Base-by-base conservation (phyloP, 2,329 filamentous ascomycete species). In the Neoascochyta sp. region DNA sequence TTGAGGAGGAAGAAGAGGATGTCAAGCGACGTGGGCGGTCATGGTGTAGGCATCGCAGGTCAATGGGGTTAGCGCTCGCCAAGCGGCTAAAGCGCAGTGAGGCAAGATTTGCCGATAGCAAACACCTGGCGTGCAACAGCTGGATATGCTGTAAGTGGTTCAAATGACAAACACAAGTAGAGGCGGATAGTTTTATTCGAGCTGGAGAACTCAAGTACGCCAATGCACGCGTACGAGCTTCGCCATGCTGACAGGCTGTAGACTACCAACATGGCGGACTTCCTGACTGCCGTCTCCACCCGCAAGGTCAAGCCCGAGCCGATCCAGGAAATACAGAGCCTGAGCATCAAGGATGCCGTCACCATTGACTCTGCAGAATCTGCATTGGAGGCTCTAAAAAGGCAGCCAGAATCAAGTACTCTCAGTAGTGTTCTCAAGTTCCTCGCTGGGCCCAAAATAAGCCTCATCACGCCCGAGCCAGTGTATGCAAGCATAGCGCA, bases 401-500 rank as follows among this genome's bases (percentile, higher is more conserved):
- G 63, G 22, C 74, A 86, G 45, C 83, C 83, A 3, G 73, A 75
- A 47, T 73, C 79, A 42, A 70, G 76, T 7, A 65, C 67, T 3
- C 63, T 87, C 1, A 59, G 70, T 5, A 62, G 64, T 0, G 65
- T 71, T 4, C 59, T 88, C 21, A 57, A 57, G 9, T 80, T 74
- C 43, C 63, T 86, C n/a, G 28, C 31, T 5, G 24, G 27, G 2
- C 38, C 51, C n/a, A 44, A 39, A 1, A 78, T 83, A 52, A 74
- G 75, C 45, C 71, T 90, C 27, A 68, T 71, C 24, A 60, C 68
- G 3, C 81, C 86, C 3, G 75, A 75, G 17, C 80, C 89, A 1
- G 66, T 78, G 39, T 76, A 80, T 34, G 80, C 86, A 12, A 84
- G 88, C 47, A 76, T 95, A 17, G 70, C 90, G 29, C 81, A 88